Evolutionary conservation across 129 eudicot genomes (phyloP), one percentile per base, ranked within the genome.

Genomic region (Tanacetum coccineum): DNA sequence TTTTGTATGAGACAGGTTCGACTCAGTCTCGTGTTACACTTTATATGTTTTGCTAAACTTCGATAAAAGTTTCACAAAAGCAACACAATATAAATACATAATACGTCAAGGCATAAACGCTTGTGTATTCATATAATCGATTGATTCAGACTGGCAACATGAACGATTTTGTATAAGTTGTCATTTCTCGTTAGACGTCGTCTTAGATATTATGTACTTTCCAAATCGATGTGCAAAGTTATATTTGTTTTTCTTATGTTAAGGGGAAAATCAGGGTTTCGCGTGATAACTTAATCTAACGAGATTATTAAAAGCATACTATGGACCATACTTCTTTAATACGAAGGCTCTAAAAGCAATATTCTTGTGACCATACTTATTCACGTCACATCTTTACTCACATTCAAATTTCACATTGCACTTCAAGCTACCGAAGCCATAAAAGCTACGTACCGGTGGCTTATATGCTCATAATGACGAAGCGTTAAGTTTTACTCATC

Each of bases 11-110:
- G 2, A 19, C 19, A 15, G 50, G 60, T 59, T 21, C 47, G 18
- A 70, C 47, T 30, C 48, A 42, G 59, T 70, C 75, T 70, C 66
- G 32, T 59, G 36, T 18, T 59, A 62, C 45, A 22, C 10, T 53
- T 19, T 20, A 39, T 52, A 51, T 39, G 9, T 19, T 59, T 32
- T 59, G 46, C 6, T 32, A 30, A 30, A 14, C 6, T 59, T n/a
- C 8, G 67, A 36, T 40, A 17, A 22, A 17, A 22, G 65, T 59
- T 28, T 59, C 46, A 60, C 17, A 39, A 60, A 60, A 60, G 65
- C 65, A 32, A 13, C 65, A n/a, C 42, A 60, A 32, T 12, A 59
- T 59, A 6, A 14, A 59, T 9, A 59, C 64, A 32, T 6, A 32
- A 32, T 8, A 32, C 39, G 6, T 32, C 39, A 59, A 26, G 32